Evolutionary conservation across 495 filamentous ascomycete genomes (phyloP).

Genomic region (Pyronema domesticum): DNA sequence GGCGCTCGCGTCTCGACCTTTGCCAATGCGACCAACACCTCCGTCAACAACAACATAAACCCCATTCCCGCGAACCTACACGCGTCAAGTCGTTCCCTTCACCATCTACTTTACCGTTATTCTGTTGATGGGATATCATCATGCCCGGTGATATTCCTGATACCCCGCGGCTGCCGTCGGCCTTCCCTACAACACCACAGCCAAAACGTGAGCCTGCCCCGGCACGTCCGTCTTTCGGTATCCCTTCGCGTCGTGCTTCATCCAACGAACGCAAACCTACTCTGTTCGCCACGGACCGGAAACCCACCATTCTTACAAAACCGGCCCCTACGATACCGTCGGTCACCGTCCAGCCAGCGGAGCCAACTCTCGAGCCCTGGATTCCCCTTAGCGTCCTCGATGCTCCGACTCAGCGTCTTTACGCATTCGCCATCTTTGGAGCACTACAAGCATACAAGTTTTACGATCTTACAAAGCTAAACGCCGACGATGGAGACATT

Average conservation of each 20-base stretch:
- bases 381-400: slow-evolving; percentile 43
- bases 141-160: slow-evolving; percentile 1
- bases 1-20: background rate
- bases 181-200: slow-evolving; percentile 17
- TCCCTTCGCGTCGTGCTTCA: no score
- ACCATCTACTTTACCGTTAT: background rate
- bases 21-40: background rate
- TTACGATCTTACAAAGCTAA: slow-evolving; percentile 59
- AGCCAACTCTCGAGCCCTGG: slow-evolving; percentile 1
- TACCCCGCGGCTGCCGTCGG: slow-evolving; percentile 15
- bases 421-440: slow-evolving; percentile 58
- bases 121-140: background rate
- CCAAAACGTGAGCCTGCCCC: background rate
- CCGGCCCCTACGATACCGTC: slow-evolving; percentile 2
- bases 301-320: background rate
- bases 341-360: slow-evolving; percentile 4
- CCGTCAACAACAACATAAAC: background rate
- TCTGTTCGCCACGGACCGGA: no score
- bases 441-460: slow-evolving; percentile 58
- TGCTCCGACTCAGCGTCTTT: slow-evolving; percentile 73
- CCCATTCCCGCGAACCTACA: background rate
- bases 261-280: no score
- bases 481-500: slow-evolving; percentile 21
- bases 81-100: background rate
- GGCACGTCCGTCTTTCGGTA: no score